These are phyloP conservation scores for Phlegmacium glaucopus DNA, from an alignment of 768 basidiomycete genomes.

Conservation along the genomic window DNA sequence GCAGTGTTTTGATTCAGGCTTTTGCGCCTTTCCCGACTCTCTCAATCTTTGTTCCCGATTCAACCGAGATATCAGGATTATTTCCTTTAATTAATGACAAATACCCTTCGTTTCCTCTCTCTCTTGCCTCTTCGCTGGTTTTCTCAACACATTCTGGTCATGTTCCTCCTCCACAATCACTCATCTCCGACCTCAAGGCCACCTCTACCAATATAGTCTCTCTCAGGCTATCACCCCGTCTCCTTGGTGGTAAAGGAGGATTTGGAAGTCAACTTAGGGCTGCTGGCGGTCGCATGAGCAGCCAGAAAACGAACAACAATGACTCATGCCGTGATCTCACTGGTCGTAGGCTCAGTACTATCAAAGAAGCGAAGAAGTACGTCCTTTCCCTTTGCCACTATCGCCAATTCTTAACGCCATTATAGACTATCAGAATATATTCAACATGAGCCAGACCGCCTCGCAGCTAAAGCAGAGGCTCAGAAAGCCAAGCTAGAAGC, in stretches of 20 bases:
- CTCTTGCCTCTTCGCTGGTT: conserved; percentile 24
- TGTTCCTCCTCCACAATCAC: conserved; percentile 22
- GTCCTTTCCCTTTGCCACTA: conserved; percentile 16
- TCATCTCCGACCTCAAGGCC: conserved; percentile 23
- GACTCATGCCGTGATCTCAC: conserved; percentile 93
- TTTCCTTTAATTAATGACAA: conserved; percentile 29
- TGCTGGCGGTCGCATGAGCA: conserved; percentile 96
- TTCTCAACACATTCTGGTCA: conserved; percentile 38
- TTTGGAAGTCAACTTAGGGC: conserved; percentile 96
- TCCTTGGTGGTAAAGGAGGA: conserved; percentile 94
- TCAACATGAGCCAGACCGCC: conserved; percentile 77
- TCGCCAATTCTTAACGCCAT: neutral
- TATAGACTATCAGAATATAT: conserved; percentile 80
- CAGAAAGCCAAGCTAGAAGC: conserved; percentile 81
- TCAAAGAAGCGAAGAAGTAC: conserved; percentile 95
- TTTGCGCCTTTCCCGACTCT: conserved; percentile 37
- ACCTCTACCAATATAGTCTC: conserved; percentile 35
- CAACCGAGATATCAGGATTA: conserved; percentile 26
- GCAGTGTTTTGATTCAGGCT: conserved; percentile 34
- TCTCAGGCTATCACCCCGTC: conserved; percentile 67
- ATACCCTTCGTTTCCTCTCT: conserved; percentile 32
- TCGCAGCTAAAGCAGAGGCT: conserved; percentile 73
- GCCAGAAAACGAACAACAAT: conserved; percentile 92
- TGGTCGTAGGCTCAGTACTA: conserved; percentile 85
- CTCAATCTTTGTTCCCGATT: conserved; percentile 29